Evolutionary conservation across 2,329 filamentous ascomycete species (phyloP).

Genomic region (Colletotrichum tropicicola): DNA sequence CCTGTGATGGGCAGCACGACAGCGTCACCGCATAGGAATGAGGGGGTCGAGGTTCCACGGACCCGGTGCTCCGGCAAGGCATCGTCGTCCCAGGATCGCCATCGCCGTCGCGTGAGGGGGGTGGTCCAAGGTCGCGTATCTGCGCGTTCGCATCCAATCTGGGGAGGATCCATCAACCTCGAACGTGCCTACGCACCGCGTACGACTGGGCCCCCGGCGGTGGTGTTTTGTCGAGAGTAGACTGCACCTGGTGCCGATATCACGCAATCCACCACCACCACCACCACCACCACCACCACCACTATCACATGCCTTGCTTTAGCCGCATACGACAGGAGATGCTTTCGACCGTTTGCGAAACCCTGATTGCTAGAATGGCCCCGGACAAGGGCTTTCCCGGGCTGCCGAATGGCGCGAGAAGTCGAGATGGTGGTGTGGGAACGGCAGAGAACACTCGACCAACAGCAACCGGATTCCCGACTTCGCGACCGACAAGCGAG

Average conservation of each 20-base stretch:
- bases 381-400: not conserved
- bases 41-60: slow-evolving; percentile 14
- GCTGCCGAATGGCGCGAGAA: slow-evolving; percentile 8
- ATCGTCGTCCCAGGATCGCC: slow-evolving; percentile 10
- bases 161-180: slow-evolving; percentile 1
- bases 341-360: not conserved
- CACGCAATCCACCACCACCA: slow-evolving; percentile 8
- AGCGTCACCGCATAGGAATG: slow-evolving; percentile 3
- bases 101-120: slow-evolving; percentile 13
- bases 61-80: slow-evolving; percentile 20
- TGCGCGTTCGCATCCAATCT: slow-evolving; percentile 20
- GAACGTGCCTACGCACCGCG: slow-evolving; percentile 7
- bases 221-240: not conserved
- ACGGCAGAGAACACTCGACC: slow-evolving; percentile 4
- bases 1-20: not conserved
- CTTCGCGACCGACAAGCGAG: slow-evolving; percentile 9
- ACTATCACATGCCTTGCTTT: slow-evolving; percentile 15
- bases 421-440: not conserved
- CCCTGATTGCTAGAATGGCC: not conserved
- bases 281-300: not conserved
- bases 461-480: not conserved
- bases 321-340: slow-evolving; percentile 9
- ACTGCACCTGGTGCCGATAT: not conserved
- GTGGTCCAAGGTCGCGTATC: slow-evolving; percentile 23
- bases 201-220: not conserved